A percentile compares a stretch with the other conserved stretches of the same genome.
phyloP scores from a whole-genome alignment of 2,329 filamentous ascomycete genomes.

The Arthrinium phaeospermum region DNA sequence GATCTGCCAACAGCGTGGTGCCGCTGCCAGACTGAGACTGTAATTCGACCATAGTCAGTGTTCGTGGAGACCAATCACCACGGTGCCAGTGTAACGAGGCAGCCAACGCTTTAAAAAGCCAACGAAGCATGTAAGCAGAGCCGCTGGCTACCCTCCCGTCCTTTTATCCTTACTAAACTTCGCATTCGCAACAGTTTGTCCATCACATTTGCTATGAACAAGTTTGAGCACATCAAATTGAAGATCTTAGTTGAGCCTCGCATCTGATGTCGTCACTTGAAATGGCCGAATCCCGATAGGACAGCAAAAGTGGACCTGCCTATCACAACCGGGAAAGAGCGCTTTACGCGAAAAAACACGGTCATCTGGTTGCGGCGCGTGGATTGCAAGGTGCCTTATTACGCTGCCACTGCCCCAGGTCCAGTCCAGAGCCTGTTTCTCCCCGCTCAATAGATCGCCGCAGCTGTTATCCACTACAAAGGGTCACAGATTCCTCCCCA shows the following conservation, averaged over 20 bases:
- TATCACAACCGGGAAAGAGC: background rate
- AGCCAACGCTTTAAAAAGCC: slow-evolving; percentile 2
- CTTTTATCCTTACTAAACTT: background rate
- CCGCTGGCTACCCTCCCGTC: background rate
- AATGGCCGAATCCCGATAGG: background rate
- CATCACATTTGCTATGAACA: background rate
- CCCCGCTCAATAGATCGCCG: slow-evolving; percentile 1
- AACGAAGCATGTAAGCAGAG: background rate
- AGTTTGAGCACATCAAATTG: background rate
- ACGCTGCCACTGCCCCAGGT: background rate
- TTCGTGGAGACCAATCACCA: background rate
- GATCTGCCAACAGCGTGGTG: background rate
- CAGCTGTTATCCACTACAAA: slow-evolving; percentile 15
- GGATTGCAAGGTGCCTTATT: background rate
- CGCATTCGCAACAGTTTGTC: background rate
- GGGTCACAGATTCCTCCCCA: slow-evolving; percentile 9
- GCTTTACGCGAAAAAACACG: slow-evolving; percentile 16
- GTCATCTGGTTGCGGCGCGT: slow-evolving; percentile 4
- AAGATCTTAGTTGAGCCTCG: background rate
- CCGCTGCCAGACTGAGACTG: background rate
- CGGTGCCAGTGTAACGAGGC: background rate
- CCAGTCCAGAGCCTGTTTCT: background rate
- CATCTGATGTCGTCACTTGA: slow-evolving; percentile 1
- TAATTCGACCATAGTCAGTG: background rate
- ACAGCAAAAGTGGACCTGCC: background rate